Percentiles rank a stretch among this genome's conserved stretches.
These are phyloP conservation scores for Trichosporon faecale DNA, from an alignment of 1,284 basidiomycete species.

Conservation along the genomic window DNA sequence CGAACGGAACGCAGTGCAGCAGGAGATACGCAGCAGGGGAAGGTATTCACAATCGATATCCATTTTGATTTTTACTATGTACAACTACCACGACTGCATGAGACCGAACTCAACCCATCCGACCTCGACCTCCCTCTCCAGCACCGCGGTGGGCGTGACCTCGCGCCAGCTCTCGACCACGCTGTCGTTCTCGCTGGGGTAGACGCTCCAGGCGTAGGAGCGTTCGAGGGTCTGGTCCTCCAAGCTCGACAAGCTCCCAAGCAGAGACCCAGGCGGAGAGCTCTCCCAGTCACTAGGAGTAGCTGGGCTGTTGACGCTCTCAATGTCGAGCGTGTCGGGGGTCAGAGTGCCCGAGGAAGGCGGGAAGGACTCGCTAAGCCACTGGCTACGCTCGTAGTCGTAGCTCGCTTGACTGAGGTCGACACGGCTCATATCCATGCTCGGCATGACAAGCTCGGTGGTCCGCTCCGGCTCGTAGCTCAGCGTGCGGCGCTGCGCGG, in stretches of 20 bases:
- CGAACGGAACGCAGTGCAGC: not conserved
- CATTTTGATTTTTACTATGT: not conserved
- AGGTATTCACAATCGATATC: not conserved
- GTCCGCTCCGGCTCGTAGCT: not conserved
- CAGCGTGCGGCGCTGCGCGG: not conserved
- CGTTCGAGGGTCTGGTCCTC: constrained; percentile 7
- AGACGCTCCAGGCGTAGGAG: constrained; percentile 5
- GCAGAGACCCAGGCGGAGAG: not conserved
- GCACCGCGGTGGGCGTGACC: not conserved
- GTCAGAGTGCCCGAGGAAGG: not conserved
- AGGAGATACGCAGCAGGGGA: not conserved
- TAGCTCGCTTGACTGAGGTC: not conserved
- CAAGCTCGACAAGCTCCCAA: not conserved
- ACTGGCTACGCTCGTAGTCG: not conserved
- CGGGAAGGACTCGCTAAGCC: not conserved
- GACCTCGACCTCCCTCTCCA: constrained; percentile 4
- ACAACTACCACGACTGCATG: constrained; percentile 15
- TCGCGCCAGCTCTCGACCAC: constrained; percentile 10
- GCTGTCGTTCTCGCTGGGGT: constrained; percentile 3
- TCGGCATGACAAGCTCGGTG: constrained; percentile 35
- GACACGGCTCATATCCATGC: constrained; percentile 27
- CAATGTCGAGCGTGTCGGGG: not conserved
- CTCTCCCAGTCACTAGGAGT: not conserved
- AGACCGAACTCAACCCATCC: constrained; percentile 14
- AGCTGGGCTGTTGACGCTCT: not conserved